Conservation (phyloP, 225 moss, liverwort and hornwort genomes). For the Pleurozium schreberi region DNA sequence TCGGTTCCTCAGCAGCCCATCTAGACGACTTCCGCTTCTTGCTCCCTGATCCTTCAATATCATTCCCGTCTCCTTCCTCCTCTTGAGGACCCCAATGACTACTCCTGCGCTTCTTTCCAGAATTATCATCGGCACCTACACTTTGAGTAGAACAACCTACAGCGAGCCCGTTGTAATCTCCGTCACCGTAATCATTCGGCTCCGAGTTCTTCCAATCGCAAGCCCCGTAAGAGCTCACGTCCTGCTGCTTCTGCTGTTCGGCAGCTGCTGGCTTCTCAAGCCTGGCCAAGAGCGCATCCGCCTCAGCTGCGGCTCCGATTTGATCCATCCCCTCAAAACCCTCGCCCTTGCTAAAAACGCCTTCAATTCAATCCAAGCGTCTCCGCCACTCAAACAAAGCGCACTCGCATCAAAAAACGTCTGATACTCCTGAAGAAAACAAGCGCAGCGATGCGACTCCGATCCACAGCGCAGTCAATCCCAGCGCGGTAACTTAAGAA, state of each 20-base stretch:
- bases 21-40: slow-evolving; percentile 96
- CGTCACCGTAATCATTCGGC: slow-evolving; percentile 17
- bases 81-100: slow-evolving; percentile 94
- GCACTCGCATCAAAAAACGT: too few species aligned
- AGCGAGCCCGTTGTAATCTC: slow-evolving; percentile 28
- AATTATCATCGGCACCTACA: slow-evolving; percentile 43
- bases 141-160: slow-evolving; percentile 4
- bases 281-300: slow-evolving; percentile 38
- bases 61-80: slow-evolving; percentile 64
- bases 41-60: slow-evolving; percentile 55
- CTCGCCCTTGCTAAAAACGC: not conserved
- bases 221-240: slow-evolving; percentile 6
- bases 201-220: slow-evolving; percentile 39
- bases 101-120: slow-evolving; percentile 81
- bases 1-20: slow-evolving; percentile 85
- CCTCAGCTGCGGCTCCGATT: slow-evolving; percentile 25
- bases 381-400: too few species aligned
- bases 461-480: too few species aligned
- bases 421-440: too few species aligned
- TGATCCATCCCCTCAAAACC: slow-evolving; percentile 17
- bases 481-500: too few species aligned
- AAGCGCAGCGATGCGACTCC: too few species aligned
- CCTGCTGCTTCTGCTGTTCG: slow-evolving; percentile 31
- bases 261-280: slow-evolving; percentile 40
- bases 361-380: too few species aligned